A percentile compares a stretch with the other conserved stretches of the same genome.
phyloP scores from a whole-genome alignment of 2,329 filamentous ascomycete species.

The Talaromyces sp. region DNA sequence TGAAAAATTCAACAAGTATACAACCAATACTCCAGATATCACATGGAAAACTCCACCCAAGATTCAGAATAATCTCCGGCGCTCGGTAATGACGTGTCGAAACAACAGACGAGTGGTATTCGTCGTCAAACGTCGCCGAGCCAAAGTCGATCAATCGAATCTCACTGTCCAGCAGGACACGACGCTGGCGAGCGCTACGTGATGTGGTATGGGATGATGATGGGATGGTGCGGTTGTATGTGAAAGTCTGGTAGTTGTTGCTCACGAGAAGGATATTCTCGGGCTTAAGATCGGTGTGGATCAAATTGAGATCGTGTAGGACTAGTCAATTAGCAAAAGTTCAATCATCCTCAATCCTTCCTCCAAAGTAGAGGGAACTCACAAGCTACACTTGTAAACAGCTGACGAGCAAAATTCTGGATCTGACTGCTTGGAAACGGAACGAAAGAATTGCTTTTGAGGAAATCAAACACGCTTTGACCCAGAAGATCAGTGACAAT shows the following conservation, averaged over 20 bases:
- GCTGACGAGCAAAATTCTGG: constrained; percentile 89
- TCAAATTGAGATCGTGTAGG: constrained; percentile 92
- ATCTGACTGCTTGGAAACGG: constrained; percentile 99
- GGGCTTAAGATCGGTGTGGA: constrained; percentile 77
- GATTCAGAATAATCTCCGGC: constrained; percentile 64
- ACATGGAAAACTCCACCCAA: constrained; percentile 66
- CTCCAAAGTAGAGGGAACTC: constrained; percentile 43
- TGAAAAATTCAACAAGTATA: constrained; percentile 67
- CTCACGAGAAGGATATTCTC: constrained; percentile 66
- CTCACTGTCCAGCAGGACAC: constrained; percentile 62
- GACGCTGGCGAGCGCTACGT: constrained; percentile 59
- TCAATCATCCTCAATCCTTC: not conserved
- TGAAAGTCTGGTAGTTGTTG: constrained; percentile 65
- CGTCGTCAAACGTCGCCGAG: constrained; percentile 65
- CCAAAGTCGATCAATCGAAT: constrained; percentile 67
- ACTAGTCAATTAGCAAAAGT: constrained; percentile 54
- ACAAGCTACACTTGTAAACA: constrained; percentile 98
- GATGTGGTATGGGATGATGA: constrained; percentile 59
- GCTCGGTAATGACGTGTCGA: constrained; percentile 65
- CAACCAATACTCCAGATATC: constrained; percentile 69
- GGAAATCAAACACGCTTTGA: constrained; percentile 96
- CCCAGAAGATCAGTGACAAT: constrained; percentile 74
- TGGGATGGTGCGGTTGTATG: constrained; percentile 65
- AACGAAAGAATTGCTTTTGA: constrained; percentile 92
- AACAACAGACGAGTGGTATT: constrained; percentile 66